phyloP scores from a whole-genome alignment of 495 filamentous ascomycete genomes.

The Neurospora cerealis region DNA sequence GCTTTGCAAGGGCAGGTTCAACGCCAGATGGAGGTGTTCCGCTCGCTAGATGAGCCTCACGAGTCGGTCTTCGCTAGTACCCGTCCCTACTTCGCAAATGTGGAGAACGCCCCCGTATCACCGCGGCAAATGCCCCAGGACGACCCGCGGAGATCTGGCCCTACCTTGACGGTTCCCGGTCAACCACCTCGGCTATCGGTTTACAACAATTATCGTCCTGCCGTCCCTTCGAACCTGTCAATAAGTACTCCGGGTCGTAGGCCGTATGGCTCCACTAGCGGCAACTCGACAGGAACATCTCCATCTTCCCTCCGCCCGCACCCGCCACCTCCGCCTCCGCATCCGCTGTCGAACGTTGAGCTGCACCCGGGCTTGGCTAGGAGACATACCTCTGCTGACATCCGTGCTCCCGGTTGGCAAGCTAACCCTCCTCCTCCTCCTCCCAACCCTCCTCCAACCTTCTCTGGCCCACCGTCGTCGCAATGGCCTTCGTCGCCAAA shows the following conservation, averaged over 20 bases:
- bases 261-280: conserved; percentile 65
- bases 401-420: conserved; percentile 83
- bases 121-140: conserved; percentile 84
- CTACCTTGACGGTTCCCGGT: conserved; percentile 39
- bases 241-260: conserved; percentile 56
- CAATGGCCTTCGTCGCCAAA: conserved; percentile 86
- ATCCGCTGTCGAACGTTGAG: conserved; percentile 65
- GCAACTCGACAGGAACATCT: conserved; percentile 53
- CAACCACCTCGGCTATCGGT: conserved; percentile 7
- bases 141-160: conserved; percentile 56
- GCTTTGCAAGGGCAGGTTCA: conserved; percentile 76
- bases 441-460: conserved; percentile 34
- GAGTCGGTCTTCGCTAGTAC: conserved; percentile 66
- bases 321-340: conserved; percentile 56
- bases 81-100: conserved; percentile 64
- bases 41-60: conserved; percentile 58
- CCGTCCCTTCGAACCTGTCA: conserved; percentile 66
- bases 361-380: conserved; percentile 69
- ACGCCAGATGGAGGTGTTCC: conserved; percentile 68
- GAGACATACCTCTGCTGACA: conserved; percentile 92
- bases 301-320: conserved; percentile 64
- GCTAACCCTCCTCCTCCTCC: conserved; percentile 49
- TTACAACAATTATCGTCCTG: conserved; percentile 54
- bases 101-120: conserved; percentile 79
- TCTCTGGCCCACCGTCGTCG: conserved; percentile 57